Conservation (phyloP, 192 early-diverging fungal genomes). For the Coemansia sp. region DNA sequence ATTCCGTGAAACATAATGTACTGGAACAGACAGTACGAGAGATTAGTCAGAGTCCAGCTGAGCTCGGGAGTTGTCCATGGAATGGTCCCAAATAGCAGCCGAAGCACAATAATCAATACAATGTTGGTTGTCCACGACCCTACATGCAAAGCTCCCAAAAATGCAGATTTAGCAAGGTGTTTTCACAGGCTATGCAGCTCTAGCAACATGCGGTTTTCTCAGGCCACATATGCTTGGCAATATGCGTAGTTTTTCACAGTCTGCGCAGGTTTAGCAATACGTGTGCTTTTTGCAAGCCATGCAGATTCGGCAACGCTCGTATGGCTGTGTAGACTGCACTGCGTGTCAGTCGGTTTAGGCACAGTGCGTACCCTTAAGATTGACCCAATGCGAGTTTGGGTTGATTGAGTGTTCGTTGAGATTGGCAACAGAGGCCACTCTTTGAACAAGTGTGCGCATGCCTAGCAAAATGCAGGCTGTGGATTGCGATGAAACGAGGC, state of each 20-base stretch:
- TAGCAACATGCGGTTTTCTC: neutral
- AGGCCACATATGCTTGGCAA: neutral
- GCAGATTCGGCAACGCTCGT: neutral
- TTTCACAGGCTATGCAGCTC: neutral
- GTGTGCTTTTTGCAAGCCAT: neutral
- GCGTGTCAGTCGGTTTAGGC: neutral
- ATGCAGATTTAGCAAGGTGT: neutral
- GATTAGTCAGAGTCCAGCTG: constrained; percentile 95
- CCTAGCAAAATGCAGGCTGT: constrained; percentile 6
- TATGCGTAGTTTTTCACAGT: no score
- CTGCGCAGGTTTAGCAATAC: neutral
- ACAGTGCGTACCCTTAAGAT: constrained; percentile 48
- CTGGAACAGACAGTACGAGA: constrained; percentile 87
- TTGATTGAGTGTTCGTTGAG: constrained; percentile 54
- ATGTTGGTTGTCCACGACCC: constrained; percentile 92
- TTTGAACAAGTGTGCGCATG: constrained; percentile 51
- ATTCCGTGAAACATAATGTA: constrained; percentile 99
- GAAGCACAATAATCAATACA: constrained; percentile 75
- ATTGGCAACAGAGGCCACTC: constrained; percentile 53
- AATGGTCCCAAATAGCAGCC: constrained; percentile 77
- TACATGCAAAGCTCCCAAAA: constrained; percentile 37
- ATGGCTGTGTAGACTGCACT: no score
- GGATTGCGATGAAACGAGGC: neutral
- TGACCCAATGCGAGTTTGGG: constrained; percentile 61
- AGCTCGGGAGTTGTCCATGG: constrained; percentile 89